A percentile compares a stretch with the other conserved stretches of the same genome.
Conservation (phyloP, 1,139 yeast species). For the Scheffersomyces parashehatae region DNA sequence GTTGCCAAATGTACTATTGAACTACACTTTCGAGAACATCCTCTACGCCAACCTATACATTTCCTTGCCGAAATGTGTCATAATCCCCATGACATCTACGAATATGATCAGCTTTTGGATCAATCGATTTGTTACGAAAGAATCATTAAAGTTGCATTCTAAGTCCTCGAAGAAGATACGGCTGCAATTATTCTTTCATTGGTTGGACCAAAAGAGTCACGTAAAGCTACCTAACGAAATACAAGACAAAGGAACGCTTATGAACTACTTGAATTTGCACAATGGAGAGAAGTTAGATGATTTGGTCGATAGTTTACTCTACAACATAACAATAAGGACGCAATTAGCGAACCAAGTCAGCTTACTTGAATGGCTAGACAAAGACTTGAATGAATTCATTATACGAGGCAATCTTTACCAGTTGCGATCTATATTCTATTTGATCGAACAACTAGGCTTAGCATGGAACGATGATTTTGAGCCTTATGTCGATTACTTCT, state of each 20-base stretch:
- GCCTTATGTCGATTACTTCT: slow-evolving; percentile 1
- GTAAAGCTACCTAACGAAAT: slow-evolving; percentile 6
- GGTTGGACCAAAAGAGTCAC: slow-evolving; percentile 1
- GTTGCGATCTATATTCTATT: slow-evolving; percentile 5
- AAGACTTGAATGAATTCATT: slow-evolving; percentile 8
- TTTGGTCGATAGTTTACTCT: slow-evolving; percentile 39
- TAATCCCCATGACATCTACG: slow-evolving; percentile 37
- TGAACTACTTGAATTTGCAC: slow-evolving; percentile 10
- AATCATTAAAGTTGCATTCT: slow-evolving; percentile 14
- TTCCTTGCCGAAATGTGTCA: slow-evolving; percentile 10
- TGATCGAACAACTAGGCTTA: slow-evolving; percentile 7
- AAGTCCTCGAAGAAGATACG: slow-evolving; percentile 24
- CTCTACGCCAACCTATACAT: slow-evolving; percentile 25
- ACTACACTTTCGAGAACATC: slow-evolving; percentile 38
- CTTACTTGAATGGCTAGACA: slow-evolving; percentile 6
- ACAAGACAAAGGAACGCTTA: slow-evolving; percentile 3
- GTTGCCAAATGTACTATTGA: slow-evolving; percentile 39
- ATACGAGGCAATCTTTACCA: slow-evolving; percentile 3
- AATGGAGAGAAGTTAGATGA: slow-evolving; percentile 36
- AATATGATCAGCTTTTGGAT: slow-evolving; percentile 42
- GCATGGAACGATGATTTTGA: slow-evolving; percentile 7
- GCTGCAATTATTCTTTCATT: slow-evolving; percentile 16
- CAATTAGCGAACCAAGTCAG: slow-evolving; percentile 19
- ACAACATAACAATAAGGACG: slow-evolving; percentile 30
- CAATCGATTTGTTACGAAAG: slow-evolving; percentile 31